These are phyloP conservation scores for Saccharomycopsis malanga DNA, from an alignment of 805 yeast species.

Conservation along the genomic window DNA sequence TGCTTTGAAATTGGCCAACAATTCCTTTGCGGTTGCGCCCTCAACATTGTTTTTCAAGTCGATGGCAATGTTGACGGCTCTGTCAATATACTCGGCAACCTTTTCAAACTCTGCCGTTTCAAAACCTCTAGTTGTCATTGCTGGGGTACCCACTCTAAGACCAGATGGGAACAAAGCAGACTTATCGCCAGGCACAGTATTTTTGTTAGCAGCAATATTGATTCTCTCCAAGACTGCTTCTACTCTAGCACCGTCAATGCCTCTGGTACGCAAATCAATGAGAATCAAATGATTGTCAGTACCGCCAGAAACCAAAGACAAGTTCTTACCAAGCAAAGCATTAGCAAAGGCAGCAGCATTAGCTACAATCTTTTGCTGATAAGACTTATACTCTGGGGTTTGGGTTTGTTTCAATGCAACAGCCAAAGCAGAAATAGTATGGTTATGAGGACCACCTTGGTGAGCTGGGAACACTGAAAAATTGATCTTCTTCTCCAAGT, in stretches of 20 bases:
- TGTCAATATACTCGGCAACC: conserved; percentile 75
- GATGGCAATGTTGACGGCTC: conserved; percentile 66
- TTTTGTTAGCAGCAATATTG: conserved; percentile 94
- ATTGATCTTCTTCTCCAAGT: conserved; percentile 90
- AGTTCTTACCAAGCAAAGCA: conserved; percentile 54
- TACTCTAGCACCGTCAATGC: conserved; percentile 94
- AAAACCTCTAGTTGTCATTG: conserved; percentile 96
- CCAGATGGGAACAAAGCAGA: conserved; percentile 97
- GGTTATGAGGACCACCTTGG: conserved; percentile 99
- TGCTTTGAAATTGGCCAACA: conserved; percentile 61
- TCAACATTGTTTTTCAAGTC: conserved; percentile 47
- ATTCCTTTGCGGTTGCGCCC: conserved; percentile 51
- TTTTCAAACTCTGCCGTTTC: conserved; percentile 78
- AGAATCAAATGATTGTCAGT: conserved; percentile 97
- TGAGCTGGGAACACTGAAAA: conserved; percentile 99
- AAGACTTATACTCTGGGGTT: conserved; percentile 82
- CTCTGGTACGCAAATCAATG: conserved; percentile 80
- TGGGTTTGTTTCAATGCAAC: conserved; percentile 93
- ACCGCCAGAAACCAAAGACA: conserved; percentile 82
- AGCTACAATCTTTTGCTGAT: conserved; percentile 80
- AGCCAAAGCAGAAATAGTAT: conserved; percentile 95
- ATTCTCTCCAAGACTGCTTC: conserved; percentile 91
- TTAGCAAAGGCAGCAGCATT: conserved; percentile 82
- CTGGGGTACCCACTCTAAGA: conserved; percentile 96
- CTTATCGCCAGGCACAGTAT: conserved; percentile 96